Conservation (phyloP, 306 rosid species). For the Vigna radiata region DNA sequence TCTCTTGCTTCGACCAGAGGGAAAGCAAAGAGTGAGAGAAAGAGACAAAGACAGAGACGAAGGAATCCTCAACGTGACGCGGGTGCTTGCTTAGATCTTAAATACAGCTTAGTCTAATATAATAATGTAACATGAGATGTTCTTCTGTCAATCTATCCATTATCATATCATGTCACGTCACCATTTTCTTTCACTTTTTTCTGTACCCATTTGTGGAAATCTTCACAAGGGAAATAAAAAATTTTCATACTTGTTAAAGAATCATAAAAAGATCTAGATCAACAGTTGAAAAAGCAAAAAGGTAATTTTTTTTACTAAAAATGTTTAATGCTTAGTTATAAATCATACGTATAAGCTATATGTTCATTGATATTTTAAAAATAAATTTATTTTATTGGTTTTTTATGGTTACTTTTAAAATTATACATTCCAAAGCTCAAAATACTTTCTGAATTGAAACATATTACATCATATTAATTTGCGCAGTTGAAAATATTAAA, state of each 20-base stretch:
- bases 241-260: not conserved
- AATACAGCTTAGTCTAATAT: constrained; percentile 33
- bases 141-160: constrained; percentile 38
- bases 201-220: not conserved
- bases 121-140: constrained; percentile 38
- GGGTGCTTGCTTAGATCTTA: constrained; percentile 45
- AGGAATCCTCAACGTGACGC: constrained; percentile 27
- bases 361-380: not conserved
- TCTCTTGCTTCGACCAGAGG: constrained; percentile 35
- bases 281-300: not conserved
- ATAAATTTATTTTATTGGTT: not conserved
- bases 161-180: constrained; percentile 1
- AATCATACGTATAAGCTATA: not conserved
- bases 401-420: not conserved
- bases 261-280: not conserved
- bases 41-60: not conserved
- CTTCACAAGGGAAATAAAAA: not conserved
- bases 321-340: not conserved
- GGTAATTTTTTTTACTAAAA: not conserved
- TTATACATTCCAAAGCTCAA: not conserved
- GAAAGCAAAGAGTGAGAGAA: not conserved
- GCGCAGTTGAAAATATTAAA: not conserved
- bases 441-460: not conserved
- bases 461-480: not conserved
- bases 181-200: constrained; percentile 4